Base-by-base conservation (phyloP, 2,329 filamentous ascomycete genomes). In the Cryphonectria radicalis region DNA sequence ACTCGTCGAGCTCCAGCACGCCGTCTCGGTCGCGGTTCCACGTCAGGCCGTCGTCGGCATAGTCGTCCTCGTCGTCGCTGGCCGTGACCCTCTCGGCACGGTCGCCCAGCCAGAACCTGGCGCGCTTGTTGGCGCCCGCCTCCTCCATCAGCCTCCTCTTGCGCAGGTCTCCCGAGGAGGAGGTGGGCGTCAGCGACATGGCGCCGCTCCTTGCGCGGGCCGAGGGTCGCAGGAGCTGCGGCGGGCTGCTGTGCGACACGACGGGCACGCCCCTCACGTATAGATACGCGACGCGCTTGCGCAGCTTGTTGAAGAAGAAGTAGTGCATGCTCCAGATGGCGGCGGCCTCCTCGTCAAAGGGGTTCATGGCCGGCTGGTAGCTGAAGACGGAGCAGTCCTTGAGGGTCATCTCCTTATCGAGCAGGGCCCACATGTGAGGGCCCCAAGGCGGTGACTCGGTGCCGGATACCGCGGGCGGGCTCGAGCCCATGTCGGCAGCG, bases 271-370 rank as follows among this genome's bases (percentile, higher is more conserved):
- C 95, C 73, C 95, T 92, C 63, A 98, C 89, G 78, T 98, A 97
- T 63, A 99, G 84, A 80, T 99, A 99, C 73, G 94, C 95, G 25
- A 99, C 95, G 59, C 96, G 90, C 84, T 98, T 98, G 78, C 92
- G 88, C 37, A 91, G 86, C 77, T 95, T 95, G 85, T 97, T 98
- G 87, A 98, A 98, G 81, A 98, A 97, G 84, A 99, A 97, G 82
- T 97, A 98, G 80, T 98, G 95, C 74, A 95, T 87, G 66, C 93
- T 94, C 95, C 95, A 99, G 74, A 99, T 95, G 13, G 95, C 92
- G 73, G 93, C 93, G 78, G 98, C 94, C 73, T 97, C 95, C 74
- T 94, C 94, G 76, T 95, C 92, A 77, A 97, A 97, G 0, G 94
- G 94, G 78, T 97, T 95, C 73, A 95, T 93, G 57, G 94, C 91